phyloP scores from a whole-genome alignment of 306 rosid species.

The Rubus idaeus region DNA sequence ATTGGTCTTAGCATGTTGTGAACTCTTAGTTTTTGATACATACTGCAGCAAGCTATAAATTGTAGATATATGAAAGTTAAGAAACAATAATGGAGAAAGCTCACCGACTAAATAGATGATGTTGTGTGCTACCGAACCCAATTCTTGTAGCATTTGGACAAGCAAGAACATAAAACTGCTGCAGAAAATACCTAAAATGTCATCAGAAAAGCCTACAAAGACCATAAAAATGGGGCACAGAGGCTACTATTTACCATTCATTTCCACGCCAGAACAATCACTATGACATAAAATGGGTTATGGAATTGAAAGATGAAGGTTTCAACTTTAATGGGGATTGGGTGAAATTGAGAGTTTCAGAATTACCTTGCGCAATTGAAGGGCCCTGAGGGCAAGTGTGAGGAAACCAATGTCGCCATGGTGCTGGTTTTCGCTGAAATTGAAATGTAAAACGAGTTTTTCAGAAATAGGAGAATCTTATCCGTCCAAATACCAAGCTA shows the following conservation, averaged over 20 bases:
- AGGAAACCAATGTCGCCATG: not conserved
- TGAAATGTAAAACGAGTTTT: not conserved
- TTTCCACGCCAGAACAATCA: too few species aligned
- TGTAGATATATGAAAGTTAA: not conserved
- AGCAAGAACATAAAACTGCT: not conserved
- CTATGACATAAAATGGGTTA: too few species aligned
- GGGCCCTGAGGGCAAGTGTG: not conserved
- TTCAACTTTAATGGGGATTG: not conserved
- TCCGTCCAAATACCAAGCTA: not conserved
- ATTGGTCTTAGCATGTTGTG: not conserved
- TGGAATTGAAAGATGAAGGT: too few species aligned
- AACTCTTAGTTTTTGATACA: not conserved
- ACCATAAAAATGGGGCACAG: too few species aligned
- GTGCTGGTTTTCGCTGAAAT: not conserved
- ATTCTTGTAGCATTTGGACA: not conserved
- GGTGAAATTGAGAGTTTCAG: not conserved
- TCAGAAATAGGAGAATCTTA: not conserved
- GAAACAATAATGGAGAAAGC: not conserved
- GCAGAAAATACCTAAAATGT: not conserved
- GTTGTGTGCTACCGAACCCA: not conserved
- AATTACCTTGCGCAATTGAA: not conserved
- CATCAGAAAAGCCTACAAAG: not conserved
- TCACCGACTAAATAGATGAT: not conserved
- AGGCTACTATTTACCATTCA: too few species aligned
- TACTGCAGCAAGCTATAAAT: not conserved